Base-by-base conservation (phyloP, 2,329 filamentous ascomycete genomes). In the Sporothrix humicola region DNA sequence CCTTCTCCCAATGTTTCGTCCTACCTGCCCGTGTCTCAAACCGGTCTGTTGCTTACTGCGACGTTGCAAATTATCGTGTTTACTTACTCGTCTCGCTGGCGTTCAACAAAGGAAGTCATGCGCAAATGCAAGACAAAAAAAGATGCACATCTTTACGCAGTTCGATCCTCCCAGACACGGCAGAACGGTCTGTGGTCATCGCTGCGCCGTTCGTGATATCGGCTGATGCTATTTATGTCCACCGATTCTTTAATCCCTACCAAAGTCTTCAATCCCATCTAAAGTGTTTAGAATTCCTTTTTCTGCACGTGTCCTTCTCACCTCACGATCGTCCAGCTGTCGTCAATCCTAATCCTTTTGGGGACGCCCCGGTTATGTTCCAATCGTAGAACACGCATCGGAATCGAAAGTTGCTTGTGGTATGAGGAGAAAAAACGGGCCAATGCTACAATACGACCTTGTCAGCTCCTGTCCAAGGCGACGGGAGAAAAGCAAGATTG, bases 401-500 rank as follows among this genome's bases (percentile, higher is more conserved):
- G 17, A 50, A 6, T 37, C 31, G 31, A 37, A 37, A 37, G 31
- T 37, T 37, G 31, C 31, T 37, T 37, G 31, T 37, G 31, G 31
- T 37, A 37, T 37, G 31, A 37, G 31, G 31, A 37, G 31, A 37
- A 66, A 66, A 52, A 66, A 48, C 26, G 20, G 42, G 42, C 9
- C 15, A 52, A 50, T 12, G 65, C 20, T 23, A 68, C 54, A 58
- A 71, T 61, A 48, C 54, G 69, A 56, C 68, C 31, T 46, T 58
- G 50, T 52, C 48, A 6, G 2, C 4, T 37, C 7, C 31, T 37
- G 31, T 69, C 50, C 68, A 69, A 70, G 26, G 59, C 37, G 26
- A 56, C 68, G 52, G 68, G 50, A 70, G 17, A 42, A 58, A 54
- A 69, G 15, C 66, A 61, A 71, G 69, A 42, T 71, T 70, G 23